Conservation (phyloP, 2,329 filamentous ascomycete genomes). For the Alternaria triticimaculans region DNA sequence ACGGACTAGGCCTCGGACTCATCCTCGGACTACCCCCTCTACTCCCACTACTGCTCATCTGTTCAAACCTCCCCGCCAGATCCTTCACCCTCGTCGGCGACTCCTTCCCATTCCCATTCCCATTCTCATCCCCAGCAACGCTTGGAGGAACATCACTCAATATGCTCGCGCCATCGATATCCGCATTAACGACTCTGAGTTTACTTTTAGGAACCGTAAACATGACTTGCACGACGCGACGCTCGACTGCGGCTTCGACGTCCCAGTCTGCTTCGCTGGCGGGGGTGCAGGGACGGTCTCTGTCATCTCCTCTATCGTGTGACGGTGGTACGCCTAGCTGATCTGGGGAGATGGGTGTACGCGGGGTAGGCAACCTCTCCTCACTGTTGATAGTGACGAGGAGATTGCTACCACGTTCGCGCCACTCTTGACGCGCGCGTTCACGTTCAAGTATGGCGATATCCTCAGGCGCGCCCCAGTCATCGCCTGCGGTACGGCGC, state of each 20-base stretch:
- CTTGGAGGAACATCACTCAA: constrained; percentile 27
- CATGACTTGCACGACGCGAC: constrained; percentile 67
- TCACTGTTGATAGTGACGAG: constrained; percentile 38
- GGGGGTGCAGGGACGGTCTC: constrained; percentile 36
- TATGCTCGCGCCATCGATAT: constrained; percentile 38
- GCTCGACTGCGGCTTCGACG: constrained; percentile 56
- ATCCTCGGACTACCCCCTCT: constrained; percentile 3
- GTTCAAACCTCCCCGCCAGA: constrained; percentile 40
- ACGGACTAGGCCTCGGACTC: constrained; percentile 24
- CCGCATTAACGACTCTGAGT: constrained; percentile 82
- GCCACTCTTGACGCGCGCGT: constrained; percentile 38
- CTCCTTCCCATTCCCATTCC: background rate
- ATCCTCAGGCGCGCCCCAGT: constrained; percentile 47
- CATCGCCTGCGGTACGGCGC: constrained; percentile 44
- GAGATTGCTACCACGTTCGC: constrained; percentile 35
- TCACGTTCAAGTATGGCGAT: constrained; percentile 39
- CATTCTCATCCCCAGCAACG: constrained; percentile 11
- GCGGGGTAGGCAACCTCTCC: constrained; percentile 36
- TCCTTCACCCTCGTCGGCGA: constrained; percentile 37
- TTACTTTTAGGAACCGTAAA: constrained; percentile 91
- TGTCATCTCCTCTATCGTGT: background rate
- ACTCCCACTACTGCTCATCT: constrained; percentile 17
- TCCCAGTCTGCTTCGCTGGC: constrained; percentile 58
- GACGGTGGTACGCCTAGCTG: constrained; percentile 26
- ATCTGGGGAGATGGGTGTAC: constrained; percentile 31